Evolutionary conservation across 306 rosid species (phyloP), one percentile per base, ranked within the genome.

Genomic region (Gynostemma pentaphyllum): DNA sequence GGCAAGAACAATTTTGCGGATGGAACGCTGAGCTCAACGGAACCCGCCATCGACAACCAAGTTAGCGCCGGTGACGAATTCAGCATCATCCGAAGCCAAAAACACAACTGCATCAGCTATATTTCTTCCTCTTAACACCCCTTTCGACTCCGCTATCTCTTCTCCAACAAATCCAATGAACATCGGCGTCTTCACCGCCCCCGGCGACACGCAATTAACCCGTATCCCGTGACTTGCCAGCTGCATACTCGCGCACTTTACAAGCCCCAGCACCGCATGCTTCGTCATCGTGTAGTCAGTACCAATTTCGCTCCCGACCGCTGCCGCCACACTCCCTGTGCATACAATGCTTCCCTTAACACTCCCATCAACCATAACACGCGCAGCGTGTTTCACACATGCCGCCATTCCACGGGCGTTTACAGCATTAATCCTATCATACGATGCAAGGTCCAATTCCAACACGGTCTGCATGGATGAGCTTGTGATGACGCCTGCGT

Each of bases 301-400:
- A 49, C 8, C 5, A 0, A 0, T 3, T 1, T 12, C 12, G 13
- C 6, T 0, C 1, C 26, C 30, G 24, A 57, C 0, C 5, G 9
- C 71, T 0, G 54, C 87, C 0, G 15, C 27, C 1, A 34, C 10
- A 24, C 89, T 83, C 4, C 63, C 82, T 0, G 80, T 81, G 74
- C 85, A 83, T 10, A 79, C 69, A 2, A 83, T 72, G 39, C 78
- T 82, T 3, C 87, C 94, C 22, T 70, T 76, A 40, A 76, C 77
- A 3, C 41, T 22, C 22, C 66, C 51, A 5, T 76, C n/a, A n/a
- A n/a, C n/a, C n/a, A n/a, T n/a, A n/a, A n/a, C n/a, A n/a, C n/a
- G n/a, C n/a, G n/a, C n/a, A 79, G 85, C 79, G 37, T 83, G 74
- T 44, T 79, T 86, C 53, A 83, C 73, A n/a, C 89, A 74, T 2